Conservation (phyloP, 345 rosid species). For the Eucalyptus curtisii region DNA sequence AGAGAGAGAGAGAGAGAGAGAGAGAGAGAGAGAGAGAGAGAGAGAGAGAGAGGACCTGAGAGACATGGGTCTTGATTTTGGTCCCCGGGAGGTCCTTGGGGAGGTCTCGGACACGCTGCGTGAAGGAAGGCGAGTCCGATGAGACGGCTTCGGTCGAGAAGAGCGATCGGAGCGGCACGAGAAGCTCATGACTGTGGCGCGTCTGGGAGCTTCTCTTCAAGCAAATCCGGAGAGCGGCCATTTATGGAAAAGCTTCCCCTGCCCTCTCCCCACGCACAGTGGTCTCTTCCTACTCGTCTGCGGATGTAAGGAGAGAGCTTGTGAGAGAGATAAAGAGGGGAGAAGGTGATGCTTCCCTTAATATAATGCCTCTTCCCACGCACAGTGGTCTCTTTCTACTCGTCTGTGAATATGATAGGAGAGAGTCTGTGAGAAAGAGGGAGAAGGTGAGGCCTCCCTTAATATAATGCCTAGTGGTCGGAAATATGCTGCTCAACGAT, state of each 20-base stretch:
- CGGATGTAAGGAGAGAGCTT: neutral
- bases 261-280: neutral
- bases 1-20: neutral
- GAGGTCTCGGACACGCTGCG: conserved; percentile 59
- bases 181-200: neutral
- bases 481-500: neutral
- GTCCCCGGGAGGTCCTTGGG: conserved; percentile 59
- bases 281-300: neutral
- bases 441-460: neutral
- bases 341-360: neutral
- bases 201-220: conserved; percentile 19
- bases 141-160: conserved; percentile 27
- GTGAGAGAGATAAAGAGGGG: neutral
- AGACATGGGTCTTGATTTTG: conserved; percentile 49
- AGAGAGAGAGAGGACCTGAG: conserved; percentile 33
- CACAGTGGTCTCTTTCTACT: neutral
- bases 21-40: neutral
- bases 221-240: neutral
- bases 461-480: neutral
- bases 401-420: neutral
- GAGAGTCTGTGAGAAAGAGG: neutral
- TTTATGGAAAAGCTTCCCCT: neutral
- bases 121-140: conserved; percentile 30
- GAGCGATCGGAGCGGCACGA: conserved; percentile 6
- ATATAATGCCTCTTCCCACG: neutral